Evolutionary conservation across 202 grass and related monocot species (phyloP).

Genomic region (Brachypodium distachyon): DNA sequence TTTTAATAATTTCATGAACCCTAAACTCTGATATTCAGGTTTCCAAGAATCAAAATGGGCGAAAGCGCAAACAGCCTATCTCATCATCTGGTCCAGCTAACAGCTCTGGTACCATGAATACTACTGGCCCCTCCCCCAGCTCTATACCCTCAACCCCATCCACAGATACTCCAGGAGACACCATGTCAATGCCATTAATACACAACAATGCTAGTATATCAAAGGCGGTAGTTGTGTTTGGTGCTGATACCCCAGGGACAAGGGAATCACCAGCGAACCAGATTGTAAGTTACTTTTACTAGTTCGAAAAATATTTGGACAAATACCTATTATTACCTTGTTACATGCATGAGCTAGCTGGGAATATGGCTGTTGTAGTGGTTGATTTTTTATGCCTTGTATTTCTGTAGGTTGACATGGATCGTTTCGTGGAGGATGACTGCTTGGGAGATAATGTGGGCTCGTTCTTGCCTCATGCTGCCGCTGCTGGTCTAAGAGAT

Average conservation of each 20-base stretch:
- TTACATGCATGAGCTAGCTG: neutral
- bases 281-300: conserved; percentile 39
- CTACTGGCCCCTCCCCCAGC: conserved; percentile 43
- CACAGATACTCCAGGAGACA: conserved; percentile 55
- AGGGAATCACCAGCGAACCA: conserved; percentile 42
- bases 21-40: conserved; percentile 18
- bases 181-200: conserved; percentile 34
- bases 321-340: neutral
- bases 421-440: conserved; percentile 49
- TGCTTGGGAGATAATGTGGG: conserved; percentile 59
- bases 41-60: conserved; percentile 45
- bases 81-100: conserved; percentile 51
- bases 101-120: conserved; percentile 64
- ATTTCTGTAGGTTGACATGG: conserved; percentile 48
- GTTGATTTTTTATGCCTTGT: conserved; percentile 1
- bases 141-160: conserved; percentile 67
- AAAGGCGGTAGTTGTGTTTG: conserved; percentile 33
- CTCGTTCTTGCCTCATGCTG: conserved; percentile 33
- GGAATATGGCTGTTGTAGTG: neutral
- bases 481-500: conserved; percentile 42
- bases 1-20: neutral
- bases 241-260: conserved; percentile 20
- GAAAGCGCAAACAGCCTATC: conserved; percentile 62
- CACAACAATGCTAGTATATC: conserved; percentile 28
- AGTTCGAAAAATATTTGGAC: neutral